Evolutionary conservation across 495 filamentous ascomycete genomes (phyloP), one percentile per base, ranked within the genome.

Genomic region (Friedmanniomyces simplex): DNA sequence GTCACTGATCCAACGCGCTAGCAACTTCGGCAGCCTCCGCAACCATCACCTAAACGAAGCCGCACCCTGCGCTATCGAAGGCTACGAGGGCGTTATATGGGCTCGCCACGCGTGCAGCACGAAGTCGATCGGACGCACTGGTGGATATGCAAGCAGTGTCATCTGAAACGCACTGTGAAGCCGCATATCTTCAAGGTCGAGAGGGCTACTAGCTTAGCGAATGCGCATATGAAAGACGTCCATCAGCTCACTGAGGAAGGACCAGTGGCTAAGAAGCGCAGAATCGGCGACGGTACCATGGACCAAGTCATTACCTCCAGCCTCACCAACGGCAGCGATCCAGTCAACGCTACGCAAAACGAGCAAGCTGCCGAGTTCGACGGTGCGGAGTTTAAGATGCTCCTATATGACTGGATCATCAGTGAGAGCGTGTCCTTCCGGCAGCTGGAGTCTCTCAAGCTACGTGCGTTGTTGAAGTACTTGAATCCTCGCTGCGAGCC

Each of bases 331-430:
- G 32, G 51, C 22, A 22, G 22, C 14, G 24, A 53, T 25, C 14
- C 18, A 16, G 30, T 41, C 7, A 25, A 10, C 12, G 51, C 30
- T 10, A 26, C 18, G 51, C 7, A 45, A 13, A 57, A 57, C 47
- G 26, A 50, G 21, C 5, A 12, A 8, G 53, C 39, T 12, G 18
- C 24, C 26, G 16, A 8, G 14, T 55, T 55, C 43, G 41, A 55
- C 30, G 6, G 10, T 7, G 12, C 21, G 13, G 14, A 28, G 6
- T 55, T 55, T 25, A 50, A 55, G 53, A 32, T 32, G 5, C 20
- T 51, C 6, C 53, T 55, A 8, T 55, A 47, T 24, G 53, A 55
- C 53, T 50, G 18, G 41, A 49, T 55, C 8, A 55, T 55, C 52
- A 49, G 16, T 20, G 26, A 55, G 7, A 6, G 18, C 53, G 53